Evolutionary conservation across 202 grass and related monocot species (phyloP), one percentile per base, ranked within the genome.

Genomic region (Panicum virgatum): DNA sequence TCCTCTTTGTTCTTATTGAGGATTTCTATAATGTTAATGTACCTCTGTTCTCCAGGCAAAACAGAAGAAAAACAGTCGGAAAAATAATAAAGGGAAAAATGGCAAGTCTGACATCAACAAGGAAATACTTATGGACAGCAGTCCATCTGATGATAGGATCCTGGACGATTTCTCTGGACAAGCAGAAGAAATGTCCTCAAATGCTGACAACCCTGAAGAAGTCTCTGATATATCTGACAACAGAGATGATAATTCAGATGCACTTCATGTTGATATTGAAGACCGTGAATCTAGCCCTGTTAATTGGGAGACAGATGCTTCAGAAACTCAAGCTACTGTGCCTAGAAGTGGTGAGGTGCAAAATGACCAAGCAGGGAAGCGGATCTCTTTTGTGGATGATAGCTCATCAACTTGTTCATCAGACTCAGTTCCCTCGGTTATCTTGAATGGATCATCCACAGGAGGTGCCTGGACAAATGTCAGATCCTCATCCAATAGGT

Each of bases 321-420:
- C 89, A 82, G 94, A 94, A 89, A 90, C 82, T 44, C 89, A 70
- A 73, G 84, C 57, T 66, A 63, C 53, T 52, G 87, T 75, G 16
- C 79, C 78, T 78, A 88, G 53, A 75, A 84, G 43, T 84, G 65
- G 76, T 78, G 85, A 84, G 27, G 38, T 84, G 68, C 90, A 86
- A 88, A 91, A 91, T 87, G 87, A 84, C 14, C 85, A 96, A 77
- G 87, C 58, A 52, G 89, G 87, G 80, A 99, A 99, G 89, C 75
- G 75, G 78, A 82, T 65, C 66, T 83, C 82, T 72, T 66, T 81
- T 72, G 69, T 92, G 29, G 96, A 96, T 86, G 96, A 99, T 66
- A 96, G 93, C 78, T 92, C 96, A 40, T 99, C 91, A 5, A 94
- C 92, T 62, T 91, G 93, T 85, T 99, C 96, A 69, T 92, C 90